Evolutionary conservation across 1,284 basidiomycete genomes (phyloP).

Genomic region (Lentinula novae-zelandiae): DNA sequence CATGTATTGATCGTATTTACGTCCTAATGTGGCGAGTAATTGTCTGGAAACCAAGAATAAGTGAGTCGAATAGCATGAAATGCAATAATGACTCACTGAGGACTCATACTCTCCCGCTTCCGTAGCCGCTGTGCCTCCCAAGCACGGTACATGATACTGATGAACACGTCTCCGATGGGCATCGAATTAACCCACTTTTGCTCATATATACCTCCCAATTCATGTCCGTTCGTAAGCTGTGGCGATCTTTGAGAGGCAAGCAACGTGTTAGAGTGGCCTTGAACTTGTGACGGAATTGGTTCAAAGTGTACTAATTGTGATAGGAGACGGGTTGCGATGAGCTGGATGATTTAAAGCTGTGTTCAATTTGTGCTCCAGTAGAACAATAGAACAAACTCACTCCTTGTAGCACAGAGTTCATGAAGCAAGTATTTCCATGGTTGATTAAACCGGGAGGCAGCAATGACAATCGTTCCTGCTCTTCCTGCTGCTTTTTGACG

Average conservation of each 20-base stretch:
- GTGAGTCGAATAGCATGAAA: background rate
- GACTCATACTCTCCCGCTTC: slow-evolving; percentile 50
- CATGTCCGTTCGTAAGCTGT: slow-evolving; percentile 62
- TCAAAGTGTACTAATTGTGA: slow-evolving; percentile 58
- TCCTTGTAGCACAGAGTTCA: slow-evolving; percentile 73
- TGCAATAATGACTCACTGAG: slow-evolving; percentile 48
- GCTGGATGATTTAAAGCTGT: slow-evolving; percentile 29
- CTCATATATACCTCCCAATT: slow-evolving; percentile 47
- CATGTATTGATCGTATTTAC: slow-evolving; percentile 91
- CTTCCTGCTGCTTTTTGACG: slow-evolving; percentile 56
- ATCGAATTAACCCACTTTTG: slow-evolving; percentile 51
- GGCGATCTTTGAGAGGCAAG: slow-evolving; percentile 53
- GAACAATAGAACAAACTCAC: slow-evolving; percentile 29
- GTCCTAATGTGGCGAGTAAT: slow-evolving; percentile 66
- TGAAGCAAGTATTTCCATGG: slow-evolving; percentile 80
- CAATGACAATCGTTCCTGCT: slow-evolving; percentile 51
- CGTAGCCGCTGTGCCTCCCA: slow-evolving; percentile 56
- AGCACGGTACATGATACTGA: slow-evolving; percentile 50
- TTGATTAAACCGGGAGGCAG: slow-evolving; percentile 78
- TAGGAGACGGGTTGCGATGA: slow-evolving; percentile 63
- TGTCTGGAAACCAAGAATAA: slow-evolving; percentile 33
- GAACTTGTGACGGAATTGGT: slow-evolving; percentile 37
- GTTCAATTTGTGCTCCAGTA: slow-evolving; percentile 1
- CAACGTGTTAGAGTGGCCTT: slow-evolving; percentile 33
- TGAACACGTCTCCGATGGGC: slow-evolving; percentile 63